A percentile compares a stretch with the other conserved stretches of the same genome.
phyloP scores from a whole-genome alignment of 1,139 yeast genomes.

The Blastobotrys buckinghamii region DNA sequence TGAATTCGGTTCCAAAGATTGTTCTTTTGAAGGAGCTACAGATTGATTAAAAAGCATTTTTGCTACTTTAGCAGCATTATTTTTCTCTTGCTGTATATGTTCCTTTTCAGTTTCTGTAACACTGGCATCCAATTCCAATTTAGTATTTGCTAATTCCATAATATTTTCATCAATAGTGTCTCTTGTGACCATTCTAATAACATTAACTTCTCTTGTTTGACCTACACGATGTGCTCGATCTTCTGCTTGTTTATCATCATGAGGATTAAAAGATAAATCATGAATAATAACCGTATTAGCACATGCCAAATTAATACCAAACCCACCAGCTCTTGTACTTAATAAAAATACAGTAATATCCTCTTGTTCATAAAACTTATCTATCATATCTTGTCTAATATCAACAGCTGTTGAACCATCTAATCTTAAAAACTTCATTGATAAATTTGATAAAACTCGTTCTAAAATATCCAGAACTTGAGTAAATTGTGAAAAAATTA shows the following conservation, averaged over 20 bases:
- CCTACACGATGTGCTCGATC: constrained; percentile 98
- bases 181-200: constrained; percentile 66
- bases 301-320: constrained; percentile 93
- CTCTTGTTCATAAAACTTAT: constrained; percentile 76
- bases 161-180: constrained; percentile 88
- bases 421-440: constrained; percentile 70
- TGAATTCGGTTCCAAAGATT: background rate
- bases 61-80: constrained; percentile 42
- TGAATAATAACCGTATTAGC: constrained; percentile 89
- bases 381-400: constrained; percentile 86
- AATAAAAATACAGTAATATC: constrained; percentile 79
- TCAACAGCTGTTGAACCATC: constrained; percentile 96
- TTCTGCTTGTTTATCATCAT: constrained; percentile 97
- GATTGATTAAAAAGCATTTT: constrained; percentile 33
- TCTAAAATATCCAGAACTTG: constrained; percentile 88
- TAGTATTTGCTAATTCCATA: constrained; percentile 78
- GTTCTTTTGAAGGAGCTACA: background rate
- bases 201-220: constrained; percentile 81
- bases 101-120: constrained; percentile 45
- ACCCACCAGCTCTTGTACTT: constrained; percentile 97
- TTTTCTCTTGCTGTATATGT: constrained; percentile 47
- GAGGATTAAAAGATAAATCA: constrained; percentile 95
- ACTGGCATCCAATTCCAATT: constrained; percentile 75
- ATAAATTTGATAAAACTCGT: constrained; percentile 56
- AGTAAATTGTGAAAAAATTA: constrained; percentile 87